Evolutionary conservation across 2,329 filamentous ascomycete genomes (phyloP).

Genomic region (Phyllosticta citrichinensis): DNA sequence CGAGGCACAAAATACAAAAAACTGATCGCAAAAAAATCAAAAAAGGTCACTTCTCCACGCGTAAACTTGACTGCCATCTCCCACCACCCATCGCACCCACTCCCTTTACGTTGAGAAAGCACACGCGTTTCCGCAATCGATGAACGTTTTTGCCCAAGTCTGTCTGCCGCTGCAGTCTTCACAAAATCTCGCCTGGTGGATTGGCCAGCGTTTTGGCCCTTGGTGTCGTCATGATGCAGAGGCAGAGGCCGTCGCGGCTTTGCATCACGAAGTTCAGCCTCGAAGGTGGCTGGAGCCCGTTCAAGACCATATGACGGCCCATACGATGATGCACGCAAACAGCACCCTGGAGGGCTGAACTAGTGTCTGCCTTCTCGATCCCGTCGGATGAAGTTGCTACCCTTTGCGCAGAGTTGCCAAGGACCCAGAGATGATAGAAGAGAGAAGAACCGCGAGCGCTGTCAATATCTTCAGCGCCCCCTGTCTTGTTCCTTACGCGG

Average conservation of each 20-base stretch:
- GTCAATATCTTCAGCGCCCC: not conserved
- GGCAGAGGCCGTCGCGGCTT: not conserved
- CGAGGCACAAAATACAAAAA: not conserved
- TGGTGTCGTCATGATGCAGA: not conserved
- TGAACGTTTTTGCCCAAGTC: not conserved
- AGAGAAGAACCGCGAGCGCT: not conserved
- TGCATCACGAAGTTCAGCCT: not conserved
- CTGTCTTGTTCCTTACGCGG: constrained; percentile 18
- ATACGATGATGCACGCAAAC: not conserved
- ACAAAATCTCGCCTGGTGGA: not conserved
- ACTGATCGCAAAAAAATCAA: not conserved
- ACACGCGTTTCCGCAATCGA: not conserved
- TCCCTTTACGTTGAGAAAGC: not conserved
- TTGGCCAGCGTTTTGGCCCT: not conserved
- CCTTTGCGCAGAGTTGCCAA: not conserved
- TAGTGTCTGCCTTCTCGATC: not conserved
- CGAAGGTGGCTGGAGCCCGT: not conserved
- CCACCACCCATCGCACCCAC: not conserved
- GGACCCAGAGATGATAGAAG: not conserved
- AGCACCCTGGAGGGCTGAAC: not conserved
- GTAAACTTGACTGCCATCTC: not conserved
- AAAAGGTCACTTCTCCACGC: not conserved
- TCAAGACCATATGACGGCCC: not conserved
- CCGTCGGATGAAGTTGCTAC: not conserved
- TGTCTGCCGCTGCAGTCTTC: not conserved